Evolutionary conservation across 2,329 filamentous ascomycete genomes (phyloP).

Genomic region (Colletotrichum sp.): DNA sequence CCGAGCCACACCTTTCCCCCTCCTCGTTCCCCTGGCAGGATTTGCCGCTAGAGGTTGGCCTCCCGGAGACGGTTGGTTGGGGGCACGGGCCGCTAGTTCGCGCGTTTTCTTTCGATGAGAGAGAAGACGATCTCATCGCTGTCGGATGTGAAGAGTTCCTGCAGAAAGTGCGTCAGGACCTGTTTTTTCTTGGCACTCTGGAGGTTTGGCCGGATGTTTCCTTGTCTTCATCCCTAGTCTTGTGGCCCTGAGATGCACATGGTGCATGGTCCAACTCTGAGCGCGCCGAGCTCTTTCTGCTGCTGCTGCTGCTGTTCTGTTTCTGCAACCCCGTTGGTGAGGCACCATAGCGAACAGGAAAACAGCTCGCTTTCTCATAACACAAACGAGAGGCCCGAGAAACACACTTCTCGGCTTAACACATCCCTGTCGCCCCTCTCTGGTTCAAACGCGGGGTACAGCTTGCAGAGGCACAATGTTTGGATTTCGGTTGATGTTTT

Average conservation of each 20-base stretch:
- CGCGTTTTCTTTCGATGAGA: not conserved
- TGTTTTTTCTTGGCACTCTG: not conserved
- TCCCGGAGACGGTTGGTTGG: not conserved
- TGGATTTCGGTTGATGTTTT: not conserved
- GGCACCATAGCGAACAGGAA: not conserved
- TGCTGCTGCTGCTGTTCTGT: not conserved
- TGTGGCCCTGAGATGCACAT: not conserved
- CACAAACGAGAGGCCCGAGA: not conserved
- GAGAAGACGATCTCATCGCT: not conserved
- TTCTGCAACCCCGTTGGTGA: not conserved
- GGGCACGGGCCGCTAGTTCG: conserved; percentile 4
- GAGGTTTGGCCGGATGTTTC: not conserved
- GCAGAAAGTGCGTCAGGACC: not conserved
- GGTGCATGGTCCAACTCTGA: not conserved
- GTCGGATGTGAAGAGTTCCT: not conserved
- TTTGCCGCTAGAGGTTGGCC: not conserved
- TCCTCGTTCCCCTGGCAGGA: not conserved
- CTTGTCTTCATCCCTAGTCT: not conserved
- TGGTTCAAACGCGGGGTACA: conserved; percentile 12
- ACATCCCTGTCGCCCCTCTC: not conserved
- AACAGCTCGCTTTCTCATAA: not conserved
- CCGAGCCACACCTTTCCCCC: conserved; percentile 3
- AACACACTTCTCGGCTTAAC: not conserved
- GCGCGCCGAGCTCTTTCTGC: not conserved
- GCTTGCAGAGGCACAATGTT: not conserved